A percentile compares a stretch with the other conserved stretches of the same genome.
phyloP scores from a whole-genome alignment of 306 rosid species.

The cucumber (Cucumis sativus) region DNA sequence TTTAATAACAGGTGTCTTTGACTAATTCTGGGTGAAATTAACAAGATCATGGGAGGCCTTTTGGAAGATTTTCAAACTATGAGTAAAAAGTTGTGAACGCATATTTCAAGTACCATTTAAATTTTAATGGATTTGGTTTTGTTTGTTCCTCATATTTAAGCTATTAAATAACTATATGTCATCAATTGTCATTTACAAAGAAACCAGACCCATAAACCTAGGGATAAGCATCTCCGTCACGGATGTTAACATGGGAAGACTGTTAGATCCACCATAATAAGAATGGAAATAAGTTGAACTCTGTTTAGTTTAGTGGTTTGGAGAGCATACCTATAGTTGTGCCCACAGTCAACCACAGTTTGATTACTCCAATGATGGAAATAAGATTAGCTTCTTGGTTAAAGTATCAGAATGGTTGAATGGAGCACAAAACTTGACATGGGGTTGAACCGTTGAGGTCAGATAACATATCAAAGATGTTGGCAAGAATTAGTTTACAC shows the following conservation, averaged over 20 bases:
- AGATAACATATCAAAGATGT: not conserved
- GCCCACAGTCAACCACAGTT: no score
- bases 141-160: not conserved
- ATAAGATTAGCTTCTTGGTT: not conserved
- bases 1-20: not conserved
- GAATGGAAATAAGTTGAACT: not conserved
- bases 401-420: not conserved
- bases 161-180: not conserved
- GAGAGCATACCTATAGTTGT: no score
- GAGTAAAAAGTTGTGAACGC: not conserved
- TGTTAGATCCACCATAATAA: not conserved
- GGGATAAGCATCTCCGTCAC: not conserved
- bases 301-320: no score
- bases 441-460: not conserved
- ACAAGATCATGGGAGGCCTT: not conserved
- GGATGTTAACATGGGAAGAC: not conserved
- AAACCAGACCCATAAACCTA: not conserved
- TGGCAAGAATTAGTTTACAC: not conserved
- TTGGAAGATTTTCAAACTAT: not conserved
- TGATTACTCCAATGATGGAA: not conserved
- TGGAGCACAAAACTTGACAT: not conserved
- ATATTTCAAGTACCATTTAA: not conserved
- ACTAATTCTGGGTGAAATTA: not conserved
- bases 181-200: not conserved
- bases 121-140: not conserved